phyloP scores from a whole-genome alignment of 306 rosid genomes.

The Trifolium repens region DNA sequence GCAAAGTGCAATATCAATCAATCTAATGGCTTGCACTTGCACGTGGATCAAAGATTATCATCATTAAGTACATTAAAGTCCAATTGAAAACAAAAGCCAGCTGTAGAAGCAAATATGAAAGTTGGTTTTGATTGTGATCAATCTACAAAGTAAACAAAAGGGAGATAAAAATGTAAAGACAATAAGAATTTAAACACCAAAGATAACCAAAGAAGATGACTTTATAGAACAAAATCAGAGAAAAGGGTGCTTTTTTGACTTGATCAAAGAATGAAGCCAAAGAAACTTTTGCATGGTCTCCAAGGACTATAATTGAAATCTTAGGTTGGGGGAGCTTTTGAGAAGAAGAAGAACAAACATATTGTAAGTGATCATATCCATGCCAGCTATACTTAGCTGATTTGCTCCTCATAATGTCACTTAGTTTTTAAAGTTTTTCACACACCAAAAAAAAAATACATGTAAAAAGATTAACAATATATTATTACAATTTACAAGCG shows the following conservation, averaged over 20 bases:
- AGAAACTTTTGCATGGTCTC: constrained; percentile 96
- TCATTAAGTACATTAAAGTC: constrained; percentile 44
- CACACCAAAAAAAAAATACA: no score
- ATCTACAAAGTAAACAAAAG: constrained; percentile 49
- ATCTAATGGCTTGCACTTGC: constrained; percentile 58
- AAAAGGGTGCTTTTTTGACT: constrained; percentile 61
- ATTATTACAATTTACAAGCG: no score
- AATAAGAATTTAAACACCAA: constrained; percentile 41
- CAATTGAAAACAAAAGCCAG: constrained; percentile 44
- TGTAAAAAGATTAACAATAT: no score
- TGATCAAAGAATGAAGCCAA: constrained; percentile 59
- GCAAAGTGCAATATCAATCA: constrained; percentile 33
- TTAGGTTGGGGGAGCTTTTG: constrained; percentile 62
- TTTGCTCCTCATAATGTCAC: constrained; percentile 63
- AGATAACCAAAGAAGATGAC: constrained; percentile 46
- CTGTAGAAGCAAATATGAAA: constrained; percentile 56
- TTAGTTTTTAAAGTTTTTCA: constrained; percentile 12
- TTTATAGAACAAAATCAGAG: constrained; percentile 30
- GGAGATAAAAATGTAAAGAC: constrained; percentile 36
- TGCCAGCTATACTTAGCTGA: constrained; percentile 46
- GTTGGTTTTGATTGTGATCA: constrained; percentile 41
- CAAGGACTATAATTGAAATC: constrained; percentile 78
- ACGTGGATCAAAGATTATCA: constrained; percentile 58
- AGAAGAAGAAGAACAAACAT: constrained; percentile 51
- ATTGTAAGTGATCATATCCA: constrained; percentile 39